Percentiles rank a stretch among this genome's conserved stretches.
phyloP scores from a whole-genome alignment of 192 early-diverging fungal species.

The Coemansia sp. region DNA sequence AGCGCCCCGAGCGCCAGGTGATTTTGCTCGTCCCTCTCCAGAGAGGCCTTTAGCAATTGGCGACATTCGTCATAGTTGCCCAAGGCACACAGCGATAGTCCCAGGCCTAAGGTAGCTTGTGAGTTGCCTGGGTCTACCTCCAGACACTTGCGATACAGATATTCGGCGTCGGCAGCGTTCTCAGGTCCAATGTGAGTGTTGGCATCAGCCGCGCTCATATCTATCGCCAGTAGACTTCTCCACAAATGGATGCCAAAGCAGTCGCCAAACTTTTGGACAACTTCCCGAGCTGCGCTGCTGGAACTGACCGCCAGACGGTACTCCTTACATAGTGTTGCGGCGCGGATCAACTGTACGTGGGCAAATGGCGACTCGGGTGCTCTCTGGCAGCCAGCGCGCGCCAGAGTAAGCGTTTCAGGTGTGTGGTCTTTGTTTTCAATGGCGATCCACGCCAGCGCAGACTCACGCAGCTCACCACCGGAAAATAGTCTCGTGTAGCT shows the following conservation, averaged over 20 bases:
- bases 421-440: background rate
- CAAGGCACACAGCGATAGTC: conserved; percentile 58
- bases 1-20: conserved; percentile 66
- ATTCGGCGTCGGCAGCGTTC: conserved; percentile 58
- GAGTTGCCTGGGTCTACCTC: conserved; percentile 43
- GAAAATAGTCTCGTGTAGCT: conserved; percentile 20
- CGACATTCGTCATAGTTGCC: conserved; percentile 61
- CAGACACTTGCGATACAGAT: conserved; percentile 59
- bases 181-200: conserved; percentile 61
- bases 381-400: conserved; percentile 15
- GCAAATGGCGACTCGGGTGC: conserved; percentile 46
- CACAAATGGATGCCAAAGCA: conserved; percentile 13
- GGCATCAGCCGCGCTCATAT: conserved; percentile 63
- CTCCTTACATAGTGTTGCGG: conserved; percentile 6
- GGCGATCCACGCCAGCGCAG: conserved; percentile 17
- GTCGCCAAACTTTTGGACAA: conserved; percentile 11
- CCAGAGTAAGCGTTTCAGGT: conserved; percentile 12
- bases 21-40: conserved; percentile 35
- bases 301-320: conserved; percentile 22
- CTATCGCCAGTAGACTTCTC: conserved; percentile 57
- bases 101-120: conserved; percentile 51
- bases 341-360: conserved; percentile 19
- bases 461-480: conserved; percentile 13
- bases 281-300: conserved; percentile 21
- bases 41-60: conserved; percentile 58